Evolutionary conservation across 306 rosid genomes (phyloP).

Genomic region (Malus orientalis): DNA sequence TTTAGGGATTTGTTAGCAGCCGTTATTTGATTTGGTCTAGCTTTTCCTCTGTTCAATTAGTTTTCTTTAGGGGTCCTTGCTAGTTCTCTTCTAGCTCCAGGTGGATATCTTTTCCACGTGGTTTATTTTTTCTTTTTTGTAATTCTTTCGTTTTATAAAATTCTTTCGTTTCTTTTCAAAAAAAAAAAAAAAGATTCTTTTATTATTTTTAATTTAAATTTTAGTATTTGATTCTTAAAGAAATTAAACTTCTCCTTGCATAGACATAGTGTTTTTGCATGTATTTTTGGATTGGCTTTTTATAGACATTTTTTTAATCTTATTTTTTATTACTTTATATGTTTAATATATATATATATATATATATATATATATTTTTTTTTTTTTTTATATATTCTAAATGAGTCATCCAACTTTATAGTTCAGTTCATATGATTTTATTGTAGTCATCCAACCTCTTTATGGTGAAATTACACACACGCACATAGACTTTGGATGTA

Average conservation of each 20-base stretch:
- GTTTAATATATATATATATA: no score
- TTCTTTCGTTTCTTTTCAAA: no score
- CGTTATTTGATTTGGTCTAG: no score
- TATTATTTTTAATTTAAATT: background rate
- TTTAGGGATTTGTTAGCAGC: no score
- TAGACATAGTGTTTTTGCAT: background rate
- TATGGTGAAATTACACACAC: background rate
- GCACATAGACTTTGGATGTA: background rate
- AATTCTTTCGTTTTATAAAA: no score
- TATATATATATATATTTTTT: no score
- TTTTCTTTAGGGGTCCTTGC: no score
- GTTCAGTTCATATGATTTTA: background rate
- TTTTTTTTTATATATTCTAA: background rate
- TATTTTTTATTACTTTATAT: no score
- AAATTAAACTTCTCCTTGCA: background rate
- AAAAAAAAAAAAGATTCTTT: background rate
- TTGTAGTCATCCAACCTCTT: background rate
- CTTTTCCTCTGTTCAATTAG: no score
- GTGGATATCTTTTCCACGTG: no score
- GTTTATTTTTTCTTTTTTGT: no score
- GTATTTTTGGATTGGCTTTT: background rate
- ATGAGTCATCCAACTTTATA: background rate
- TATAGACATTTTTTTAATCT: background rate
- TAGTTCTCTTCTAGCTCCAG: no score
- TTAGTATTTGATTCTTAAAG: background rate